Base-by-base conservation (phyloP, 306 rosid genomes). In the Quercus engelmannii region DNA sequence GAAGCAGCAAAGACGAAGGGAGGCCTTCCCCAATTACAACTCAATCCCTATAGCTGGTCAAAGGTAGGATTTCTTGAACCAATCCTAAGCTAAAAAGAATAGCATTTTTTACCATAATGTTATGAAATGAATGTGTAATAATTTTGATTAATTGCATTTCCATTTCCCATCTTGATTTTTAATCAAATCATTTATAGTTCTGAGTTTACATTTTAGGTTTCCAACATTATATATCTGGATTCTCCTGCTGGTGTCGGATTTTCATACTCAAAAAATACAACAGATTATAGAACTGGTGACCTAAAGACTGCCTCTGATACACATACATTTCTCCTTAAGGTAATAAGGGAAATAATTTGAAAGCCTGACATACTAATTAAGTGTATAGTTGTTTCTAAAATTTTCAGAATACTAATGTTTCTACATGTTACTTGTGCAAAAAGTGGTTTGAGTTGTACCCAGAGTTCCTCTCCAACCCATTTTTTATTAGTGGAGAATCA, bases 191-290 rank as follows among this genome's bases (percentile, higher is more conserved):
- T 23, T 17, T 62, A 43, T 69, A 73, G 19, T 81, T 84, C 25
- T 80, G 76, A 67, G 46, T 88, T 69, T 64, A 51, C 46, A 18
- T 86, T 74, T 31, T 69, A 95, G 99, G 98, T 95, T 75, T 91
- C 99, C 84, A 95, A 84, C 77, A 74, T 95, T 49, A 79, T 95
- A 87, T 92, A 92, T 85, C 73, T 95, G 92, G 99, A 95, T 85
- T 95, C 99, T 76, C 99, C 99, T 31, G 98, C 92, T 86, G 99
- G 99, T 75, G 98, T 91, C 78, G 99, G 99, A 12, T 79, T 87
- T 23, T 95, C 98, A 49, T 95, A 92, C 90, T 92, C 99, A 17
- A 41, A 88, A 68, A 90, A 89, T 82, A 21, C 33, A 69, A 75
- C 88, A 41, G 98, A 92, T 83, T 95, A 95, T 68, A 1, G 0